Evolutionary conservation across 129 eudicot genomes (phyloP).

Genomic region (Saussurea involucrata): DNA sequence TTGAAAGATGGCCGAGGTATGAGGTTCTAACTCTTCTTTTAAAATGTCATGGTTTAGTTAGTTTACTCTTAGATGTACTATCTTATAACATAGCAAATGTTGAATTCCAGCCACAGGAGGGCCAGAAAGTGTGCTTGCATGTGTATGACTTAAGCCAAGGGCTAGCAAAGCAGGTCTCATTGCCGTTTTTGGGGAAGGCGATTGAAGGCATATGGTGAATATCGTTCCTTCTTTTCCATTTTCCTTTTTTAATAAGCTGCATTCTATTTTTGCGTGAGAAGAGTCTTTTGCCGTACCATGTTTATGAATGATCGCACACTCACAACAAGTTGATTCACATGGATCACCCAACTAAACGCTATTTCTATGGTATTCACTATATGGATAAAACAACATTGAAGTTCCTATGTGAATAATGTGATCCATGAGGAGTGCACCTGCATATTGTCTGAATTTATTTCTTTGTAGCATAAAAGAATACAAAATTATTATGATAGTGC

Average conservation of each 20-base stretch:
- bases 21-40: not conserved
- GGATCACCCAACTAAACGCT: not conserved
- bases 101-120: constrained; percentile 48
- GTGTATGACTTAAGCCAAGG: constrained; percentile 91
- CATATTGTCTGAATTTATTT: not conserved
- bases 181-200: constrained; percentile 67
- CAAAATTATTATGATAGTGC: not conserved
- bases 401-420: not conserved
- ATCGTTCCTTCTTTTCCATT: not conserved
- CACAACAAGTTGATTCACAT: not conserved
- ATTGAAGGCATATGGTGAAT: constrained; percentile 83
- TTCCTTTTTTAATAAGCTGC: not conserved
- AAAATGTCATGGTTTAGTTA: not conserved
- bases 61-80: not conserved
- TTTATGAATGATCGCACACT: not conserved
- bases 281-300: not conserved
- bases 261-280: not conserved
- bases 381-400: not conserved
- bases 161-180: constrained; percentile 69
- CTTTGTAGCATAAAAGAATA: not conserved
- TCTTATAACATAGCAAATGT: not conserved
- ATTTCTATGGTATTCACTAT: not conserved
- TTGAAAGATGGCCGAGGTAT: constrained; percentile 55
- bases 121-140: constrained; percentile 63
- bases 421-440: not conserved